A percentile compares a stretch with the other conserved stretches of the same genome.
phyloP scores from a whole-genome alignment of 2,329 filamentous ascomycete genomes.

The Thyridium curvatum region DNA sequence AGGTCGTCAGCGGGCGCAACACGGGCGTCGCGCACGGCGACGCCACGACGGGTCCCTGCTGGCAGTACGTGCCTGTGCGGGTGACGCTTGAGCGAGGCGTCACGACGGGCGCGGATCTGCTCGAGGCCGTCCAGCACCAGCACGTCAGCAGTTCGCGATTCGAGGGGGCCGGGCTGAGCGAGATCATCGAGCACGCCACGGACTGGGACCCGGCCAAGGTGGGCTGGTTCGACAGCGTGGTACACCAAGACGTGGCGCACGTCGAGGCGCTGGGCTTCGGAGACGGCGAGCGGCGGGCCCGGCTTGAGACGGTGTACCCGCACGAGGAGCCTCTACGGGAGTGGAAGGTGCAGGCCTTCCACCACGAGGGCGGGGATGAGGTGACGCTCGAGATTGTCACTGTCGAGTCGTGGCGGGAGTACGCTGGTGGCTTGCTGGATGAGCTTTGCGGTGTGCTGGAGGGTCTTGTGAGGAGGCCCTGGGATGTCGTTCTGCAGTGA shows the following conservation, averaged over 20 bases:
- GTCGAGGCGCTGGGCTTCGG: conserved; percentile 46
- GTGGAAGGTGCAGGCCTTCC: conserved; percentile 58
- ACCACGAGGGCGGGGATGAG: conserved; percentile 40
- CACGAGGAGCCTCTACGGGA: conserved; percentile 48
- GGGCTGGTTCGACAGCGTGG: conserved; percentile 47
- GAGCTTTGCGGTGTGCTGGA: conserved; percentile 38
- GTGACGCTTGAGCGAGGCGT: conserved; percentile 43
- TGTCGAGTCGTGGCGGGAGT: conserved; percentile 46
- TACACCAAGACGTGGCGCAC: conserved; percentile 55
- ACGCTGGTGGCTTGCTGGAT: conserved; percentile 43
- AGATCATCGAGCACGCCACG: conserved; percentile 43
- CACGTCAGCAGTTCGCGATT: conserved; percentile 49
- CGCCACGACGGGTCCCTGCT: conserved; percentile 56
- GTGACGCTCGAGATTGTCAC: conserved; percentile 55
- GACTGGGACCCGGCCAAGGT: conserved; percentile 30
- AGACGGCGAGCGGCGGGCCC: conserved; percentile 17
- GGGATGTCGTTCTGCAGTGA: conserved; percentile 8
- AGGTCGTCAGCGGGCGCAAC: conserved; percentile 60
- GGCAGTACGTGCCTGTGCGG: conserved; percentile 61
- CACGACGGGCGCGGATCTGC: conserved; percentile 44
- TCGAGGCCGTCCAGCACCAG: conserved; percentile 48
- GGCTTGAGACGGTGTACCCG: conserved; percentile 53
- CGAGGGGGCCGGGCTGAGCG: conserved; percentile 46
- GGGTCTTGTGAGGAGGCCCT: conserved; percentile 28
- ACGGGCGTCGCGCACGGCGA: conserved; percentile 49